These are phyloP conservation scores for Verbena officinalis DNA, from an alignment of 257 asterid species.

Conservation along the genomic window DNA sequence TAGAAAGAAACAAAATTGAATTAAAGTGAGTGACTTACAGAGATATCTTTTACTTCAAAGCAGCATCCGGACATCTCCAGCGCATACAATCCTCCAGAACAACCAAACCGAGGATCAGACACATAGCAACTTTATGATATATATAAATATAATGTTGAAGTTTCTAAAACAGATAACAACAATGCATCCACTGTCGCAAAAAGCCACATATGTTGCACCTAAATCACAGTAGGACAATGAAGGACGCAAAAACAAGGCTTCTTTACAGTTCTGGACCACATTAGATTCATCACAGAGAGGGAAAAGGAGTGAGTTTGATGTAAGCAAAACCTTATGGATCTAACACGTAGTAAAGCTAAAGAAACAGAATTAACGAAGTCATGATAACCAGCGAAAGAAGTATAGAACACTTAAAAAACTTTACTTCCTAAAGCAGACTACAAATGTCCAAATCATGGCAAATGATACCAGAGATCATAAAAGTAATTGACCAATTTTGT, in stretches of 20 bases:
- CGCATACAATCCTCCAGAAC: conserved; percentile 69
- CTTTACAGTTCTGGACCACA: conserved; percentile 3
- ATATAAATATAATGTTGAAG: conserved; percentile 15
- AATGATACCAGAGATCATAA: background rate
- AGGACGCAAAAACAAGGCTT: conserved; percentile 15
- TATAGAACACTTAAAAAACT: background rate
- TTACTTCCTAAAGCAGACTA: conserved; percentile 15
- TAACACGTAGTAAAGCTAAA: background rate
- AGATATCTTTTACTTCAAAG: conserved; percentile 38
- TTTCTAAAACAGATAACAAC: conserved; percentile 31
- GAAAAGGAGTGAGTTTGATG: background rate
- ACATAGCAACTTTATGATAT: conserved; percentile 43
- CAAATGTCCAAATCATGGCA: conserved; percentile 4
- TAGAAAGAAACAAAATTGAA: conserved; percentile 17
- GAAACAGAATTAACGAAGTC: conserved; percentile 8
- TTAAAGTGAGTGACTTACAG: conserved; percentile 51
- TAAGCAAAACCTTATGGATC: background rate
- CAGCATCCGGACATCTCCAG: conserved; percentile 67
- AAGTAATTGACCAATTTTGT: conserved; percentile 23
- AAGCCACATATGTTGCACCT: conserved; percentile 10
- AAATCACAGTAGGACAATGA: conserved; percentile 9
- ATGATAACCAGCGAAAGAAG: conserved; percentile 7
- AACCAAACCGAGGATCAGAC: conserved; percentile 77
- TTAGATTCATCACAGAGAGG: background rate
- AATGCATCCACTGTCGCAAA: conserved; percentile 5